These are phyloP conservation scores for Pouteria campechiana DNA, from an alignment of 179 eudicot species.

Conservation along the genomic window DNA sequence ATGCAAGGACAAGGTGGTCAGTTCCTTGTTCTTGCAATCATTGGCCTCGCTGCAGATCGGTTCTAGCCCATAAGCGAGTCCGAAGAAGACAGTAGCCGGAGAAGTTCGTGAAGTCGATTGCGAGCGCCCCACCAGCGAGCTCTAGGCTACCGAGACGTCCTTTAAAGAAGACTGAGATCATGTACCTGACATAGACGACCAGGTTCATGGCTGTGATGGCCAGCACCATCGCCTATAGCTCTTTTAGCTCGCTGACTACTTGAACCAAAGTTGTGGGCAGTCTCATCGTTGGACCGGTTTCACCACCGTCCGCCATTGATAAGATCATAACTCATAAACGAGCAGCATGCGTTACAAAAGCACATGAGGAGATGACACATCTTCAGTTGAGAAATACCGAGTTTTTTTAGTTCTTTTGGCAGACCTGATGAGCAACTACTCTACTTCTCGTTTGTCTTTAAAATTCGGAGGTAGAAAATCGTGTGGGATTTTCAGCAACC, in stretches of 20 bases:
- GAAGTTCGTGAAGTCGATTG: constrained; percentile 78
- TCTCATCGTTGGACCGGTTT: not conserved
- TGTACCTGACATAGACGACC: constrained; percentile 47
- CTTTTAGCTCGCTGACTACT: constrained; percentile 61
- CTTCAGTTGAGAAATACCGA: too few species aligned
- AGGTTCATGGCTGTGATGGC: constrained; percentile 82
- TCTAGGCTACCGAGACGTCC: constrained; percentile 70
- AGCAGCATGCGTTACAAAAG: not conserved
- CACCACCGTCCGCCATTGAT: not conserved
- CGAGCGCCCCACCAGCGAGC: constrained; percentile 81
- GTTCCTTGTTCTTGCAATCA: constrained; percentile 47
- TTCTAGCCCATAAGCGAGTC: constrained; percentile 71
- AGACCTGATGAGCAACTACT: too few species aligned
- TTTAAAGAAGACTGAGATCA: constrained; percentile 57
- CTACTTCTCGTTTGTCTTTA: too few species aligned
- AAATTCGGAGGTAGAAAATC: too few species aligned
- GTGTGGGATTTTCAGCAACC: too few species aligned
- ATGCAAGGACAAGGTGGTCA: constrained; percentile 37
- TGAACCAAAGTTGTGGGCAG: constrained; percentile 1
- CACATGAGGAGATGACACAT: too few species aligned
- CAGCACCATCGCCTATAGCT: constrained; percentile 63
- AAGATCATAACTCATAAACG: not conserved
- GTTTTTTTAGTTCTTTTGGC: too few species aligned
- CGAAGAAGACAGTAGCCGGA: constrained; percentile 86
- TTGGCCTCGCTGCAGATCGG: constrained; percentile 70